A percentile compares a stretch with the other conserved stretches of the same genome.
Evolutionary conservation across 2,329 filamentous ascomycete genomes (phyloP).

Genomic region (Thelonectria olida): DNA sequence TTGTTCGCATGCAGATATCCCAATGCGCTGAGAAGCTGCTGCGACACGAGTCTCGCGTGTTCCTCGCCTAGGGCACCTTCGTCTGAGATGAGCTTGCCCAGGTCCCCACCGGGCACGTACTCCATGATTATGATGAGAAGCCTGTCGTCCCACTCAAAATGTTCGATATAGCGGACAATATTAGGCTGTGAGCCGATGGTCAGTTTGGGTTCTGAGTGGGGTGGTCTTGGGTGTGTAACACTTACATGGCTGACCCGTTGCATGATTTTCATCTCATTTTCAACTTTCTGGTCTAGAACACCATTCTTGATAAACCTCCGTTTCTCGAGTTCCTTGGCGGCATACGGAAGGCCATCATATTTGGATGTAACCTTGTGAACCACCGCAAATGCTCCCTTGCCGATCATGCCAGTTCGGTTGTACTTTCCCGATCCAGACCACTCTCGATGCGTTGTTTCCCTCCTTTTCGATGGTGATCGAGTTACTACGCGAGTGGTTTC

Average conservation of each 20-base stretch:
- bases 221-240: not conserved
- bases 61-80: constrained; percentile 72
- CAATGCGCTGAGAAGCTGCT: constrained; percentile 82
- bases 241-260: constrained; percentile 82
- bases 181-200: constrained; percentile 66
- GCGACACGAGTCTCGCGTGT: constrained; percentile 75
- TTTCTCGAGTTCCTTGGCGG: constrained; percentile 96
- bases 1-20: constrained; percentile 86
- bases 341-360: constrained; percentile 82
- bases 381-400: constrained; percentile 93
- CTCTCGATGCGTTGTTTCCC: constrained; percentile 57
- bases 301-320: constrained; percentile 93
- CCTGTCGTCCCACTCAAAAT: constrained; percentile 81
- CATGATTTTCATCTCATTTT: constrained; percentile 99
- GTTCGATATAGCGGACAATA: constrained; percentile 91
- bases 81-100: constrained; percentile 76
- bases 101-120: constrained; percentile 82
- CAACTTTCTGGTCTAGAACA: constrained; percentile 86
- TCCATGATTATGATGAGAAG: constrained; percentile 99
- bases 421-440: constrained; percentile 89
- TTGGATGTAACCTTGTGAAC: constrained; percentile 92
- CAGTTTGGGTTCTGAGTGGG: not conserved
- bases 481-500: constrained; percentile 25
- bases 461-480: constrained; percentile 34
- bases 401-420: constrained; percentile 82